Base-by-base conservation (phyloP, 2,329 filamentous ascomycete genomes). In the Paecilomyces dactylethromorphus region DNA sequence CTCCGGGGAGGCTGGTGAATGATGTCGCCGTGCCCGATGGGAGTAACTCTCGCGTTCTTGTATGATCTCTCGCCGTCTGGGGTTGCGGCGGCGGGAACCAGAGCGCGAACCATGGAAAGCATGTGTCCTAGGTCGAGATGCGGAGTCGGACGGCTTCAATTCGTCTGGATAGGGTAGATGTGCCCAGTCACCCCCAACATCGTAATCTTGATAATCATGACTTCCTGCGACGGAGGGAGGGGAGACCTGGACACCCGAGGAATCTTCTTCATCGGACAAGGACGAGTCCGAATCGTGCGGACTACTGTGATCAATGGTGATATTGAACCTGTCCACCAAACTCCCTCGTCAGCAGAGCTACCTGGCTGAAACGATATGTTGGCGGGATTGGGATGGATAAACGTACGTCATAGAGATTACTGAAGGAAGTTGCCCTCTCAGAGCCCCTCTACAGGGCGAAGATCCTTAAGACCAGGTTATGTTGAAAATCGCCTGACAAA, bases 1-100 rank as follows among this genome's bases (percentile, higher is more conserved):
- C 78, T 84, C 83, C 58, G 84, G 78, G 63, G 81, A 79, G 62
- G 78, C 78, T 64, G 82, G 81, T 59, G 71, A 78, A 74, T 74
- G 78, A 64, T 73, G 76, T 68, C 68, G 77, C 63, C 69, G 78
- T 62, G 70, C 72, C 58, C 72, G 76, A 61, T 71, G 76, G 55
- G 63, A 58, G 56, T 68, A 69, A 22, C 70, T 68, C 54, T 74
- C 72, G 57, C 72, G 73, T 58, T 76, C 77, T 56, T 66, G 69
- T 29, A 65, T 59, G 60, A 74, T 66, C 53, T 76, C 72, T 57
- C 73, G 74, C 57, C 74, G 73, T 53, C 67, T 63, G 33, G 67
- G 66, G 62, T 69, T 74, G 54, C 76, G 77, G 60, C 71, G 75
- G 59, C 68, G 64, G 60, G 69, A 71, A 60, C 65, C 68, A 50